Conservation (phyloP, 352 stramenopile genomes). For the Elongisporangium prolatum region DNA sequence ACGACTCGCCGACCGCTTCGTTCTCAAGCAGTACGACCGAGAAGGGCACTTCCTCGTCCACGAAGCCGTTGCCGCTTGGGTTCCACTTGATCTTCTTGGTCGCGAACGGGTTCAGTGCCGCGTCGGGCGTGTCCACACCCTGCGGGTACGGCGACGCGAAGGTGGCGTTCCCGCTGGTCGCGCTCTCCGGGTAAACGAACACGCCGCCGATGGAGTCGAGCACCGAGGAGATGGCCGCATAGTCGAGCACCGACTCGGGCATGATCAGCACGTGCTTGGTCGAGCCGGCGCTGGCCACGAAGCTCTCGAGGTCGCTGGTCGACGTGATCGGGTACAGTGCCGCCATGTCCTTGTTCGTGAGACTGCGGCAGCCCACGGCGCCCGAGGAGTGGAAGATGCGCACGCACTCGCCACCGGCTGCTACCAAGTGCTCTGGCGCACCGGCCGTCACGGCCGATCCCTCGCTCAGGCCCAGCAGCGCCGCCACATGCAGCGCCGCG, state of each 20-base stretch:
- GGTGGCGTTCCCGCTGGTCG: conserved; percentile 29
- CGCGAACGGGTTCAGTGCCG: conserved; percentile 62
- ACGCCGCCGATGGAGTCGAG: conserved; percentile 44
- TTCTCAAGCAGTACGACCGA: conserved; percentile 64
- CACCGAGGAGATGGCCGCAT: conserved; percentile 22
- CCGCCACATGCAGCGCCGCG: conserved; percentile 1
- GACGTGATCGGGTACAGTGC: conserved; percentile 43
- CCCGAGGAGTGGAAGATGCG: conserved; percentile 71
- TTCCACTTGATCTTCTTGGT: conserved; percentile 65
- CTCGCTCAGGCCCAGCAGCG: conserved; percentile 12
- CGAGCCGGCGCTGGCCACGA: conserved; percentile 20
- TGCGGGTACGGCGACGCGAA: conserved; percentile 57
- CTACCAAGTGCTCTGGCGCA: conserved; percentile 53
- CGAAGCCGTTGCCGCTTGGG: conserved; percentile 37
- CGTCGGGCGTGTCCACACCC: conserved; percentile 52
- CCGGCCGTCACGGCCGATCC: conserved; percentile 53
- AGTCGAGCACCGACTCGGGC: conserved; percentile 48
- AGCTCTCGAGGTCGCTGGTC: conserved; percentile 34
- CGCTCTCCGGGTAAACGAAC: conserved; percentile 44
- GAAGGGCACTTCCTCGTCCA: conserved; percentile 41
- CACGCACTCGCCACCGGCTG: conserved; percentile 65
- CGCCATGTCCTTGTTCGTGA: conserved; percentile 49
- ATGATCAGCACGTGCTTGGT: conserved; percentile 64
- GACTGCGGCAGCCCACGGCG: conserved; percentile 58
- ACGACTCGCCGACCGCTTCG: conserved; percentile 24